Evolutionary conservation across 441 rosid species (phyloP).

Genomic region (Populus tomentosa): DNA sequence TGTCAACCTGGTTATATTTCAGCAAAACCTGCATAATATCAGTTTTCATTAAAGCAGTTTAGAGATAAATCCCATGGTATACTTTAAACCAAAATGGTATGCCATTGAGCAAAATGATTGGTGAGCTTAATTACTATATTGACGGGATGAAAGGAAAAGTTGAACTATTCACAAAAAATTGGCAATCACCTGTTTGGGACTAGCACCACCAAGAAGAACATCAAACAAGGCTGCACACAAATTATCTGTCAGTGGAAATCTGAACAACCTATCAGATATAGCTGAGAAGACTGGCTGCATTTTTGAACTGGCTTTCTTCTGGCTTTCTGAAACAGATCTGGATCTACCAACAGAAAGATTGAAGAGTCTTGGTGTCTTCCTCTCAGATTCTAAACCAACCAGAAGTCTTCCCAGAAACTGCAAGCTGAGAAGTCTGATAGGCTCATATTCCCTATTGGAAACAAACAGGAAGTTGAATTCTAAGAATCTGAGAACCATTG

Average conservation of each 20-base stretch:
- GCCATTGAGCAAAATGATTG: neutral
- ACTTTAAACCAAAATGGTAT: neutral
- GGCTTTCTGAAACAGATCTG: conserved; percentile 55
- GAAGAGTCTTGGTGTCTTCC: conserved; percentile 84
- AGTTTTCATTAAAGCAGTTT: conserved; percentile 5
- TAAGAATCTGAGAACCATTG: conserved; percentile 1
- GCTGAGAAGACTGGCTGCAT: conserved; percentile 70
- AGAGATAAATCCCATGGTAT: conserved; percentile 12
- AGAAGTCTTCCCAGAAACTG: conserved; percentile 94
- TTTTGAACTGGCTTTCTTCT: conserved; percentile 53
- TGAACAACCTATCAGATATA: conserved; percentile 79
- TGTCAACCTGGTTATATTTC: conserved; percentile 68
- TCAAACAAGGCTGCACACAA: conserved; percentile 93
- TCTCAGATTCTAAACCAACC: conserved; percentile 87
- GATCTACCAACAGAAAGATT: conserved; percentile 80
- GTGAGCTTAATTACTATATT: conserved; percentile 4
- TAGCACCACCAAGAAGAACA: conserved; percentile 99
- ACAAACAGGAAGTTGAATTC: conserved; percentile 11
- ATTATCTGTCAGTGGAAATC: conserved; percentile 80
- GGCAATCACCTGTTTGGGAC: conserved; percentile 89
- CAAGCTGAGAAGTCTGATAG: conserved; percentile 88
- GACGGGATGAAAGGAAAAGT: conserved; percentile 5
- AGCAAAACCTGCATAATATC: conserved; percentile 67
- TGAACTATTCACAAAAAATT: conserved; percentile 15
- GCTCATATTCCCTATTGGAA: conserved; percentile 79